A percentile compares a stretch with the other conserved stretches of the same genome.
Conservation (phyloP, 257 asterid species). For the Nicotiana benthamiana region DNA sequence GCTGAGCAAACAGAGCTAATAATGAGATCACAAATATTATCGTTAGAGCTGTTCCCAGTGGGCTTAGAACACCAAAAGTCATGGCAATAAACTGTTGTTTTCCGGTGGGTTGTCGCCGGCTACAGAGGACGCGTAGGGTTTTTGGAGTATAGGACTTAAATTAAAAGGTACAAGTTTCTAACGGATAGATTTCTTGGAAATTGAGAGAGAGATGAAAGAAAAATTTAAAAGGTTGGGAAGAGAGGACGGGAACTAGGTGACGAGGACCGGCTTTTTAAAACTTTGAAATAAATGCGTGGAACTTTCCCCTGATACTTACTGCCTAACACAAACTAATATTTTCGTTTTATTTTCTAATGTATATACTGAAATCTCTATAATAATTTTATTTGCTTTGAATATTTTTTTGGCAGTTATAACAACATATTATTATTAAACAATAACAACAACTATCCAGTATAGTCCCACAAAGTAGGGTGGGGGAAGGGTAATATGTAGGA, state of each 20-base stretch:
- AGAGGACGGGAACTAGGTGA: neutral
- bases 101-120: neutral
- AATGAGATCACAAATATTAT: constrained; percentile 38
- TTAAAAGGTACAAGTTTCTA: neutral
- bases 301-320: neutral
- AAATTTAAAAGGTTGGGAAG: neutral
- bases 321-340: neutral
- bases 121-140: neutral
- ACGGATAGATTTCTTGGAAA: constrained; percentile 25
- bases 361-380: no score
- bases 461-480: no score
- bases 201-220: neutral
- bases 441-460: no score
- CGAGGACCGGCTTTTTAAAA: neutral
- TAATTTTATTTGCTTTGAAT: no score
- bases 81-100: constrained; percentile 8
- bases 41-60: constrained; percentile 33
- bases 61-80: constrained; percentile 28
- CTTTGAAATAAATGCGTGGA: neutral
- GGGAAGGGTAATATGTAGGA: no score
- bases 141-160: constrained; percentile 4
- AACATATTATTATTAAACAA: no score
- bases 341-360: no score
- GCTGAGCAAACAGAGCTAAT: constrained; percentile 30
- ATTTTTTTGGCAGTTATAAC: no score